Percentiles rank a stretch among this genome's conserved stretches.
Evolutionary conservation across 2,329 filamentous ascomycete genomes (phyloP).

Genomic region (Alternaria sp.): DNA sequence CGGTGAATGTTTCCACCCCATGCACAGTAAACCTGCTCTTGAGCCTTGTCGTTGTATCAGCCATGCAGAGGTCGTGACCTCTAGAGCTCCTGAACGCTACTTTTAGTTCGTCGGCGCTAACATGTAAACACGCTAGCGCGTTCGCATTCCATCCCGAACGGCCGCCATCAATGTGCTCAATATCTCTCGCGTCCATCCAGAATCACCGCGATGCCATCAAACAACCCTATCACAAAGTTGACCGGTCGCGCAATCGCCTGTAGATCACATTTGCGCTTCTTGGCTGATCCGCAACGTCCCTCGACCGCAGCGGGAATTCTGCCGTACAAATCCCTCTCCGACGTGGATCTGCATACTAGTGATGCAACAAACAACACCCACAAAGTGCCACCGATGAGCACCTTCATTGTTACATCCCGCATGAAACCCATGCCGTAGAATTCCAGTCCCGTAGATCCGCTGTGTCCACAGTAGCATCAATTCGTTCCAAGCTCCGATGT

Average conservation of each 20-base stretch:
- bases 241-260: background rate
- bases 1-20: background rate
- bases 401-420: background rate
- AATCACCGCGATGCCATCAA: conserved; percentile 4
- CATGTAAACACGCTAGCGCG: background rate
- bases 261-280: background rate
- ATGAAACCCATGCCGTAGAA: background rate
- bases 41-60: background rate
- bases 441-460: background rate
- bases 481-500: background rate
- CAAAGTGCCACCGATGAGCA: conserved; percentile 14
- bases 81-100: background rate
- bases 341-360: background rate
- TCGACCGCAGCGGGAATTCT: background rate
- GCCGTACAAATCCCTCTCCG: background rate
- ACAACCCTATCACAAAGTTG: background rate
- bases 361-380: background rate
- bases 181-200: conserved; percentile 8
- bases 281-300: background rate
- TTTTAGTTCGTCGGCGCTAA: background rate
- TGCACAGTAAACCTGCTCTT: background rate
- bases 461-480: background rate
- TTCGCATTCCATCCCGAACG: background rate
- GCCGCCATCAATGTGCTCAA: conserved; percentile 32
- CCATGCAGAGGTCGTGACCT: background rate